Base-by-base conservation (phyloP, 305 asterid genomes). In the Solanum hybrid region DNA sequence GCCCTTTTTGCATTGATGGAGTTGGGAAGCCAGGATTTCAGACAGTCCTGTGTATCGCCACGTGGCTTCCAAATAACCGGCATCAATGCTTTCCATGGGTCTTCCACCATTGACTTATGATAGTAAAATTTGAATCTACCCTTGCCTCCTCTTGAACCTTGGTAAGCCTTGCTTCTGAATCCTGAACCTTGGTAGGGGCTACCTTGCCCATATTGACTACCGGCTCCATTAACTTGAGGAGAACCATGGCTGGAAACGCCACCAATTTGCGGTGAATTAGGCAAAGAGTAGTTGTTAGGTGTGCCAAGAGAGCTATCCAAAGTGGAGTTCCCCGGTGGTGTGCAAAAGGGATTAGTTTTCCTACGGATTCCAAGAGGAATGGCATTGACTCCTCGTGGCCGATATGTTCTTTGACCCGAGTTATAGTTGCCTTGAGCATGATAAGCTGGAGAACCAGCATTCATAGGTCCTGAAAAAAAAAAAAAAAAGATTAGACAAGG, bases 1-100 rank as follows among this genome's bases (percentile, higher is more conserved):
- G 96, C 90, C 92, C 92, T 97, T 88, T 95, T 96, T 83, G 85
- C 8, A 10, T 86, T 11, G 35, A 94, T 73, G 29, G 97, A 97
- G 86, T 94, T 87, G 8, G 97, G 95, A 76, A 93, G 94, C 94
- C 96, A 94, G 28, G 94, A 83, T 78, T 91, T 88, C 75, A 24
- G 86, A 42, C 92, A 85, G 73, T 83, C 90, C 9, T 61, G 89
- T 80, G 87, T 82, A 79, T 33, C 36, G n/a, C 28, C 88, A 89
- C 89, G 85, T 36, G 89, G 85, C 86, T 88, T 89, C 90, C 90
- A 89, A 18, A 79, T 89, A 83, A 71, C 77, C 2, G 90, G 87
- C 80, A 1, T 81, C 90, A 89, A 89, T 61, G 8, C 18, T 78
- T 78, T 35, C 90, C 90, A 79, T 10, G 87, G 90, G 26, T 89